Evolutionary conservation across 2,329 filamentous ascomycete genomes (phyloP), one percentile per base, ranked within the genome.

Genomic region (Stagonosporopsis chrysanthemi): DNA sequence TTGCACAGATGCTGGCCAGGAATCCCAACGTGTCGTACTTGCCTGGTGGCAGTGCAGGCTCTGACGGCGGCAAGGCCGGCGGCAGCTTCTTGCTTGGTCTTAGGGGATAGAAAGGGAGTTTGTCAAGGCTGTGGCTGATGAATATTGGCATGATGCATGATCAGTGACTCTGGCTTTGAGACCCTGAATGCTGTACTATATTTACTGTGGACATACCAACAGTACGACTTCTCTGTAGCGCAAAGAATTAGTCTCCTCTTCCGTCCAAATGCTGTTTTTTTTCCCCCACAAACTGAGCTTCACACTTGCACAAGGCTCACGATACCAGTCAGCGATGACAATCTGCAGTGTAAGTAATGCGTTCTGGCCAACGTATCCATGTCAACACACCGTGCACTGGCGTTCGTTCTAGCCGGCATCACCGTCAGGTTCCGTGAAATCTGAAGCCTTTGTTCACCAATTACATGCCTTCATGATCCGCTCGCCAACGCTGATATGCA

Each of bases 21-120:
- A 99, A 99, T 81, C 93, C 95, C 59, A 98, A 99, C 71, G 93
- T 99, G 51, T 93, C 92, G 44, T 99, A 99, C 78, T 80, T 99
- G 63, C 95, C 95, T 3, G 87, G 91, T 68, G 89, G 90, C 56
- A 79, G 78, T 35, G 78, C 78, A 40, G 79, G 80, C 39, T 83
- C 82, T 62, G 82, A 82, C 8, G 82, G 82, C 52, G 84, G 85
- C 66, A 88, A 82, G 55, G 82, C 90, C 33, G 75, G 79, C 60
- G 86, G 88, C 46, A 88, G 83, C 74, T 85, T 90, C 67, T 76
- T 91, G 68, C 77, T 91, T 56, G 89, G 88, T 26, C 74, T 91
- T 79, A 86, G 87, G 75, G 82, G 62, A 64, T 75, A 66, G 65
- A 51, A 7, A n/a, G 12, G 2, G 8, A 39, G 14, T 22, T 9